phyloP scores from a whole-genome alignment of 352 stramenopile genomes.

The Phytophthora agathidicida region DNA sequence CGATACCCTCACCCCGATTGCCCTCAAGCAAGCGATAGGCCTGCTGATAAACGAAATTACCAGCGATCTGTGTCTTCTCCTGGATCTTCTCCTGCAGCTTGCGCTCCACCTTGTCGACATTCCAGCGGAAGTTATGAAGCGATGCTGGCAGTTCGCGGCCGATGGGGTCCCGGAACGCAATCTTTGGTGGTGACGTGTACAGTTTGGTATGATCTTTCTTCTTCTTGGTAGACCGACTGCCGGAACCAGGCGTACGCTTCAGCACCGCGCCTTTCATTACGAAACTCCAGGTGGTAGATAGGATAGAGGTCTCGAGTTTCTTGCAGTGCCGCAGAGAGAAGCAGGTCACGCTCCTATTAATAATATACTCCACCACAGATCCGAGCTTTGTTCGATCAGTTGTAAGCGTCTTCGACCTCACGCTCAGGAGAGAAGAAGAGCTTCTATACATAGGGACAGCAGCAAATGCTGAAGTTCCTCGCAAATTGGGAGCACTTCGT shows the following conservation, averaged over 20 bases:
- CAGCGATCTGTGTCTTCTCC: constrained; percentile 83
- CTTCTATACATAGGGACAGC: constrained; percentile 13
- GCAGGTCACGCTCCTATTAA: constrained; percentile 16
- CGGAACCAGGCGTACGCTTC: constrained; percentile 29
- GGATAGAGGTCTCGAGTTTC: constrained; percentile 7
- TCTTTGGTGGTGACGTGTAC: constrained; percentile 53
- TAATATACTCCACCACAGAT: constrained; percentile 6
- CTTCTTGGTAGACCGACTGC: constrained; percentile 25
- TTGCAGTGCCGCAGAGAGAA: constrained; percentile 2
- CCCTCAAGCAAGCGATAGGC: constrained; percentile 83
- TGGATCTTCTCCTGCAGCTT: constrained; percentile 88
- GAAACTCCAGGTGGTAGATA: too few relatives aligned
- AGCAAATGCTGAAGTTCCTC: constrained; percentile 29
- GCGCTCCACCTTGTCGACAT: constrained; percentile 79
- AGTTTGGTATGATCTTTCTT: constrained; percentile 45
- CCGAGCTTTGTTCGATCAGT: constrained; percentile 1
- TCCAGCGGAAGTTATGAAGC: constrained; percentile 78
- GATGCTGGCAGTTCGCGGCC: constrained; percentile 57
- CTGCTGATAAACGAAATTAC: constrained; percentile 88
- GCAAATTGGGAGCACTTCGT: too few relatives aligned
- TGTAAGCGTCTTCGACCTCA: constrained; percentile 9
- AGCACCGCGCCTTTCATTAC: constrained; percentile 51
- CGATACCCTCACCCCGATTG: constrained; percentile 75
- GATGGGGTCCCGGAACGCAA: constrained; percentile 71
- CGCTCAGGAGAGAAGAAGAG: too few relatives aligned